Conservation (phyloP, 2,329 filamentous ascomycete genomes). For the Bipolaris zeicola region DNA sequence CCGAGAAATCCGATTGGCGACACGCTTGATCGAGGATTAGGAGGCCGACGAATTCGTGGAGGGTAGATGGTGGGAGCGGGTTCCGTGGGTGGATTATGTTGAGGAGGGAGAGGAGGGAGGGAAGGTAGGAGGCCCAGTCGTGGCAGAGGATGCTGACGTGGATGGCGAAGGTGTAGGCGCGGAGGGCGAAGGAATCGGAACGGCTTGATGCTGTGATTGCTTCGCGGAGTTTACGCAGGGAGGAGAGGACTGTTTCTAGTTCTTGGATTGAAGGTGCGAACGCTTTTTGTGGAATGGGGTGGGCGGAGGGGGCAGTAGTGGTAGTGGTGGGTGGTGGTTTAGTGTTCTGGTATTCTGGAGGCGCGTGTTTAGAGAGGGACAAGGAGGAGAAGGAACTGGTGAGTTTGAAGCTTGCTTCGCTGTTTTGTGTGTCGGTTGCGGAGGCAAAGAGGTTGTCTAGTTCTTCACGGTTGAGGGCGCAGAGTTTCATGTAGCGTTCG, state of each 20-base stretch:
- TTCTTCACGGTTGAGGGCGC: conserved; percentile 74
- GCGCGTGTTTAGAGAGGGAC: conserved; percentile 29
- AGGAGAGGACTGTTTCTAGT: conserved; percentile 75
- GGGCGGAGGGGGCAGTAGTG: conserved; percentile 12
- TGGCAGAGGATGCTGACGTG: conserved; percentile 79
- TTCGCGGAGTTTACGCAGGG: conserved; percentile 90
- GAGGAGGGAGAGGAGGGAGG: conserved; percentile 81
- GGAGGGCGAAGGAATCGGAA: conserved; percentile 79
- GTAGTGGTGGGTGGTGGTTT: conserved; percentile 2
- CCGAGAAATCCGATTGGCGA: conserved; percentile 73
- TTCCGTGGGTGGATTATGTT: conserved; percentile 70
- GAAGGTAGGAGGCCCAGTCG: conserved; percentile 87
- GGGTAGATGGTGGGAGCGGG: conserved; percentile 72
- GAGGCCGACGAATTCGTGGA: conserved; percentile 80
- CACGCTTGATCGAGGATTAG: conserved; percentile 88
- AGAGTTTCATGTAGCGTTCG: conserved; percentile 88
- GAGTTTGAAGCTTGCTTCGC: conserved; percentile 16
- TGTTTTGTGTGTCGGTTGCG: neutral
- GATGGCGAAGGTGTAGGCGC: conserved; percentile 90
- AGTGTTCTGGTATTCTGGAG: conserved; percentile 7
- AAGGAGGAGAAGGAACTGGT: conserved; percentile 21
- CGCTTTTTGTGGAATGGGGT: conserved; percentile 32
- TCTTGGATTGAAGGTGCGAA: conserved; percentile 54
- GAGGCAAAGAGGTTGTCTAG: conserved; percentile 74
- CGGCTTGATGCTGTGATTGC: conserved; percentile 80